Conservation (phyloP, 768 basidiomycete species). For the Butyriboletus loyo region DNA sequence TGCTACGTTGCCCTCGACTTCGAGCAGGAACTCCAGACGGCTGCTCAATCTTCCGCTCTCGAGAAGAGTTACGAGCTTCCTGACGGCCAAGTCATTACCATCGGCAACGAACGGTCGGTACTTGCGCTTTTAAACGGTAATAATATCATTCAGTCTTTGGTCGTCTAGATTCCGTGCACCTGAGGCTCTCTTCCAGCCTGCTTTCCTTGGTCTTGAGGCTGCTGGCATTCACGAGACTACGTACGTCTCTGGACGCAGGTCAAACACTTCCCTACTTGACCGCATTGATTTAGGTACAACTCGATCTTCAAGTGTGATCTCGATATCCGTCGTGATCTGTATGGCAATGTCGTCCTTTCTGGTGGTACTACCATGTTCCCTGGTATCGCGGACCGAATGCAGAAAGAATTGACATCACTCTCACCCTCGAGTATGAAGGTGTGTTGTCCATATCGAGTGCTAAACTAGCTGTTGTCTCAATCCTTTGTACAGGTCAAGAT, state of each 20-base stretch:
- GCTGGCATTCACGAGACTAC: slow-evolving; percentile 79
- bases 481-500: slow-evolving; percentile 66
- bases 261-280: neutral
- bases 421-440: slow-evolving; percentile 84
- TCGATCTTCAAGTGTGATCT: slow-evolving; percentile 69
- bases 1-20: slow-evolving; percentile 95
- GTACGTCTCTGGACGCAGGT: slow-evolving; percentile 24
- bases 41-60: slow-evolving; percentile 82
- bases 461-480: neutral
- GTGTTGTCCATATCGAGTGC: slow-evolving; percentile 10
- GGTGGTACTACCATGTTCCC: slow-evolving; percentile 96
- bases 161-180: slow-evolving; percentile 49
- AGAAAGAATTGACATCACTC: slow-evolving; percentile 85
- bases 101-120: slow-evolving; percentile 60
- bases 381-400: slow-evolving; percentile 94
- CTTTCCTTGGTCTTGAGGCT: slow-evolving; percentile 67
- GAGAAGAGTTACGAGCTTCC: slow-evolving; percentile 96
- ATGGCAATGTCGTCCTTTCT: slow-evolving; percentile 44
- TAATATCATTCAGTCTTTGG: neutral
- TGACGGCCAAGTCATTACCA: slow-evolving; percentile 90
- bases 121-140: neutral
- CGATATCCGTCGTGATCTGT: slow-evolving; percentile 45
- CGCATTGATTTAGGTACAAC: slow-evolving; percentile 41
- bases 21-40: slow-evolving; percentile 89
- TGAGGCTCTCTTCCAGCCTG: slow-evolving; percentile 58